Percentiles rank a stretch among this genome's conserved stretches.
Evolutionary conservation across 2,329 filamentous ascomycete species (phyloP).

Genomic region (Chrysoporthe puriensis): DNA sequence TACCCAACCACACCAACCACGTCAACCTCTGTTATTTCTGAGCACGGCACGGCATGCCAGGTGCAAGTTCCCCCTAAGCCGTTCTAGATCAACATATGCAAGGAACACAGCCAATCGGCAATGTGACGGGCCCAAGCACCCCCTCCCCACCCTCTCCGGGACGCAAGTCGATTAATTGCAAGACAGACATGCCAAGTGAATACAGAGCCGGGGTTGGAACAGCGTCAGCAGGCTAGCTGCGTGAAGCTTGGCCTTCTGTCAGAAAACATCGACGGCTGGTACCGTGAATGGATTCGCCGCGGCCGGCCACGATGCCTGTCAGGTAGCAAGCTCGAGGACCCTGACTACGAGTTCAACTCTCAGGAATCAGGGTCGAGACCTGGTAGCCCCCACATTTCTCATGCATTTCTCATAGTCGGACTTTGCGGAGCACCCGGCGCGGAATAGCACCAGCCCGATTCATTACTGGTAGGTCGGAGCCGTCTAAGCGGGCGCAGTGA

Average conservation of each 20-base stretch:
- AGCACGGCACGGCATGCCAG: background rate
- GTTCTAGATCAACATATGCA: constrained; percentile 1
- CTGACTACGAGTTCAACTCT: background rate
- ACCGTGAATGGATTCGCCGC: too few relatives aligned
- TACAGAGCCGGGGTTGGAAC: background rate
- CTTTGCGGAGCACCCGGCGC: background rate
- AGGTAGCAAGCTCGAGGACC: background rate
- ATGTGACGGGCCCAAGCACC: background rate
- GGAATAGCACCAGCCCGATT: background rate
- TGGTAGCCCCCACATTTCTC: background rate
- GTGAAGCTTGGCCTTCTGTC: background rate
- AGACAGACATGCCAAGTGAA: too few relatives aligned
- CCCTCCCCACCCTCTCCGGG: background rate
- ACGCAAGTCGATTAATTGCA: background rate
- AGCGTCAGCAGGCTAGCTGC: background rate
- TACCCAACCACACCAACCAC: constrained; percentile 6
- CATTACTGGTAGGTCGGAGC: background rate
- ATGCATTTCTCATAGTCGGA: background rate
- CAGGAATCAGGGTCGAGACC: background rate
- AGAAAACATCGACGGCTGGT: background rate
- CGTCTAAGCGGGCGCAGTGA: too few relatives aligned
- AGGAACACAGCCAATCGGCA: constrained; percentile 6
- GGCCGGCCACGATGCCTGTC: background rate
- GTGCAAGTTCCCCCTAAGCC: constrained; percentile 2
- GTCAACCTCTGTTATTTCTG: background rate